Evolutionary conservation across 108 stramenopile genomes (phyloP), one percentile per base, ranked within the genome.

Genomic region (Epithemia pelagica): DNA sequence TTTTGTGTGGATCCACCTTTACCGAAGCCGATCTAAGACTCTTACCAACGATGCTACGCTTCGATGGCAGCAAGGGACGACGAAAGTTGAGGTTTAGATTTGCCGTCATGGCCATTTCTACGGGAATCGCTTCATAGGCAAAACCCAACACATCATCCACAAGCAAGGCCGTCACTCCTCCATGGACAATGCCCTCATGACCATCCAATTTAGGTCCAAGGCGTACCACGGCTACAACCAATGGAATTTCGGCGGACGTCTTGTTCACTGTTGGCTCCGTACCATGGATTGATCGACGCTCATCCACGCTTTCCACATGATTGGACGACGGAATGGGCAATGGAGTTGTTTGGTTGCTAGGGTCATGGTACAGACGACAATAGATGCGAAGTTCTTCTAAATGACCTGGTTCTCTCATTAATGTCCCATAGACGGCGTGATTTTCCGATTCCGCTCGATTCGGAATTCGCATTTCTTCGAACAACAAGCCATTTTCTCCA

Each of bases 11-110:
- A 7, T 62, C 78, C 57, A 28, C 62, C 3, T 70, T 92, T 33
- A 87, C 86, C 30, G 91, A 89, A 71, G 86, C 88, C 1, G 91
- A 92, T 64, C 58, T 92, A 31, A 76, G 86, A 53, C 63, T 82
- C 18, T 77, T 94, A 31, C 89, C 92, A 0, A 90, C 89, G 58
- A 84, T 90, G 54, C 66, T 88, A 29, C 74, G 92, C 21, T 88
- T 82, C 62, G 92, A 94, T 69, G 84, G 76, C 30, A 67, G 67
- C 15, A 82, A 62, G 7, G 79, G 79, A 20, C 58, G 54, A 23
- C 84, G 72, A 59, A 66, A 82, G 30, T 85, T 54, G 21, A 79
- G 30, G 29, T 55, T 66, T 21, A 82, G 56, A 61, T 82, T 86
- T 25, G 81, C 79, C 1, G 81, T 85, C 18, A 75, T 59, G 10